Base-by-base conservation (phyloP, 805 yeast species). In the Ogataea haglerorum region DNA sequence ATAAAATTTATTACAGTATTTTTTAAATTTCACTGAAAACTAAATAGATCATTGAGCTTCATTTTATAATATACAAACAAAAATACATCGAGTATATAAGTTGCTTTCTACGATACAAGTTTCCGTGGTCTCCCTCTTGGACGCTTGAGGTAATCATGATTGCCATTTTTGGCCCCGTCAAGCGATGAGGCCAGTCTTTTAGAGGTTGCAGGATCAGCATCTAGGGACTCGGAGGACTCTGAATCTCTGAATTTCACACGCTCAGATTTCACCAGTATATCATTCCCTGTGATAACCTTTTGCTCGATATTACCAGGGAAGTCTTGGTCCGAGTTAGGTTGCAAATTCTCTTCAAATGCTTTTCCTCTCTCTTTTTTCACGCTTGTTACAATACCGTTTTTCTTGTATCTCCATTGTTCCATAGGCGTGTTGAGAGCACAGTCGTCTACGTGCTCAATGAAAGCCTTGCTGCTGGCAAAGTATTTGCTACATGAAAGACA, bases 401-500 rank as follows among this genome's bases (percentile, higher is more conserved):
- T 61, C 36, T 58, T 60, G 42, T 49, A 59, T 23, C 54, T 49
- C 64, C 65, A 60, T 28, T 50, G 53, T 23, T 63, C 61, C 65
- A 38, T 61, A 22, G 65, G 64, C 2, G 64, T 58, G 31, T 51
- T 51, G 30, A 51, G 42, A 4, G 89, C 82, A 60, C 91, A 84
- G 13, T 70, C 76, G 19, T 68, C 69, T 45, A 85, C 80, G 56
- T 84, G 91, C 29, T 73, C 79, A 22, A 84, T 68, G 56, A 84
- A 85, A 2, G 62, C 62, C 45, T 76, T 78, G 18, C 81, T 71
- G 26, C 67, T 60, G 10, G 67, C 64, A 52, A 83, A 85, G 67
- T 68, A 67, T 43, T 68, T 65, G 37, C 75, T 76, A 58, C 93
- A 85, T 10, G 76, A 66, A 19, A 83, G 61, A 61, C 93, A 85